Evolutionary conservation across 257 asterid species (phyloP), one percentile per base, ranked within the genome.

Genomic region (Ocimum tenuiflorum): DNA sequence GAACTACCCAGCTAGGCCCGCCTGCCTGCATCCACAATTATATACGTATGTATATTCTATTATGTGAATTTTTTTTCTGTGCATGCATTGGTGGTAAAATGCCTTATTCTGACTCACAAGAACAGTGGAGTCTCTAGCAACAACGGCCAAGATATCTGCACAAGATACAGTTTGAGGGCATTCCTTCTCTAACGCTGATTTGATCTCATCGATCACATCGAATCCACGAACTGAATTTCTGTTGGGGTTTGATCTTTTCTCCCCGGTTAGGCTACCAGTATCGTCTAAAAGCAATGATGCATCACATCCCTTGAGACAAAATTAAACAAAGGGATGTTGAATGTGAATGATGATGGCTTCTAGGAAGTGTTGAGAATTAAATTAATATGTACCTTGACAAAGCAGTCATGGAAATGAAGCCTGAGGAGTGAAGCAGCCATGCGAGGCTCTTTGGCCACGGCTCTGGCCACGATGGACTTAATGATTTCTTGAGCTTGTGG

Each of bases 391-490:
- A 58, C 97, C 97, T 88, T 81, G 73, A 88, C 96, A 74, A 91
- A 91, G 80, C 98, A 91, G 71, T 91, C 98, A 31, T 91, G 98
- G 73, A 91, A 91, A 72, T 88, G 96, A 51, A 91, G 96, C 79
- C 96, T 78, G 31, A 88, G 36, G 48, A 91, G 84, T 3, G 98
- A 88, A 57, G 98, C 98, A 56, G 96, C 98, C 96, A 89, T 89
- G 24, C 98, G 90, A 11, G 95, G 83, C 60, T 91, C 96, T 75
- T 48, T 79, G 8, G 88, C 84, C 7, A 91, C 95, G 6, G 92
- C 96, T 72, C 85, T 83, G 0, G 95, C 88, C 39, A 91, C 95
- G 29, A 89, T 58, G n/a, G 92, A 83, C 64, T 71, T 74, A 2
- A 91, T 86, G 18, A 91, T 87, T 29, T 83, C 74, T 50, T 36